phyloP scores from a whole-genome alignment of 2,329 filamentous ascomycete species.

The Leptodontidium sp. region DNA sequence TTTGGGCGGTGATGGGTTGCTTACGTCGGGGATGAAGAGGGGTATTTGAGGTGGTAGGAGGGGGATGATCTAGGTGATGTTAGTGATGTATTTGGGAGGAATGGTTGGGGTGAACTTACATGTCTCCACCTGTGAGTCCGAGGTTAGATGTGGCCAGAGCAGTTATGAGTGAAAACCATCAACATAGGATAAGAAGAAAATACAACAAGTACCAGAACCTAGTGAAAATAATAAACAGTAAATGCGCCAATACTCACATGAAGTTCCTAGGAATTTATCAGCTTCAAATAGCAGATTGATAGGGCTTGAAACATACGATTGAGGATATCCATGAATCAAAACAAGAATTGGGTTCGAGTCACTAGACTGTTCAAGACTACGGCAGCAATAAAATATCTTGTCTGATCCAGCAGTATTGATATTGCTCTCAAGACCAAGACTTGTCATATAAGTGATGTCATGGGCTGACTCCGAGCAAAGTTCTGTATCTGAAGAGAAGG shows the following conservation, averaged over 20 bases:
- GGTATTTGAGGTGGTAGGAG: slow-evolving; percentile 50
- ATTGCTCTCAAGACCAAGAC: slow-evolving; percentile 33
- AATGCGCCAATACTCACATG: slow-evolving; percentile 37
- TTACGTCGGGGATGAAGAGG: slow-evolving; percentile 54
- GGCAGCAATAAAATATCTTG: slow-evolving; percentile 33
- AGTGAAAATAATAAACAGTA: too few species aligned
- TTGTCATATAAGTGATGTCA: slow-evolving; percentile 32
- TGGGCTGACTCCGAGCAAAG: neutral
- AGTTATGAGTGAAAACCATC: neutral
- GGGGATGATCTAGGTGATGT: slow-evolving; percentile 48
- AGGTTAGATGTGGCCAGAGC: neutral
- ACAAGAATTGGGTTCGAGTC: slow-evolving; percentile 47
- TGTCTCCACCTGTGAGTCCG: slow-evolving; percentile 33
- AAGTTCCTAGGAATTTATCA: slow-evolving; percentile 34
- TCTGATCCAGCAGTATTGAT: slow-evolving; percentile 22
- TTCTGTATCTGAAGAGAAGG: neutral
- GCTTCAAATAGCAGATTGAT: neutral
- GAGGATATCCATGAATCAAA: slow-evolving; percentile 56
- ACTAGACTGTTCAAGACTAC: slow-evolving; percentile 32
- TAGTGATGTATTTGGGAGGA: neutral
- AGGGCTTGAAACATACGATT: slow-evolving; percentile 45
- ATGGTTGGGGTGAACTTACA: slow-evolving; percentile 21
- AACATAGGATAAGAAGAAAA: too few species aligned
- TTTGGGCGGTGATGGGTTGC: slow-evolving; percentile 5
- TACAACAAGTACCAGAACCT: too few species aligned